Conservation (phyloP, 2,329 filamentous ascomycete genomes). For the Sclerotinia sclerotiorum region DNA sequence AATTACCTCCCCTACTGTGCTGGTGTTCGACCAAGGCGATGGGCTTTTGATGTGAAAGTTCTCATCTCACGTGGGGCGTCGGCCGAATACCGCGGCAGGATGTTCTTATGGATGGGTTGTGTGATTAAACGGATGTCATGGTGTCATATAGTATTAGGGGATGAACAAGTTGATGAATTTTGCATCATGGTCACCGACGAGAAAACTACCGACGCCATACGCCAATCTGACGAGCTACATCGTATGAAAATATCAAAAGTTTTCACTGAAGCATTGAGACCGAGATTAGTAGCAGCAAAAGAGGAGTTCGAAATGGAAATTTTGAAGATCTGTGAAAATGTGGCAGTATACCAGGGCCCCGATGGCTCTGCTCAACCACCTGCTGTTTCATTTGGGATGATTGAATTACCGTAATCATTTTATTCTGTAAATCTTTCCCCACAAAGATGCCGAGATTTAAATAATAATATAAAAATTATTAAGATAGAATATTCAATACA, state of each 20-base stretch:
- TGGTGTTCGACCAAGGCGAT: neutral
- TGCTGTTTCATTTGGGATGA: too few relatives aligned
- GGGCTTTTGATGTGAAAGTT: neutral
- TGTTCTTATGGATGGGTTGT: too few relatives aligned
- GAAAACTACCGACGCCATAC: neutral
- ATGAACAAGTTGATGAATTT: constrained; percentile 7
- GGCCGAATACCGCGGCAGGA: too few relatives aligned
- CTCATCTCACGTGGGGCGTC: neutral
- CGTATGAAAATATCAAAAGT: neutral
- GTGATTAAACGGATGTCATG: neutral
- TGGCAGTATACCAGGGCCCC: neutral
- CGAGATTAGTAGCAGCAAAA: neutral
- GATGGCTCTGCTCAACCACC: too few relatives aligned
- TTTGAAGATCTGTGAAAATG: neutral
- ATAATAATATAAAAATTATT: too few relatives aligned
- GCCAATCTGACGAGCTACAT: neutral
- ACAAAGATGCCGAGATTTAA: too few relatives aligned
- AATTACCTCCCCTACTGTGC: neutral
- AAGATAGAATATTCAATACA: too few relatives aligned
- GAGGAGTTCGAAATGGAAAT: neutral
- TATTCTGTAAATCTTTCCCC: too few relatives aligned
- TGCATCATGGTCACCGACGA: neutral
- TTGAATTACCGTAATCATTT: too few relatives aligned
- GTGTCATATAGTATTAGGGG: neutral
- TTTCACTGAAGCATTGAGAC: neutral